Evolutionary conservation across 306 rosid species (phyloP).

Genomic region (Trichosanthes truncata): DNA sequence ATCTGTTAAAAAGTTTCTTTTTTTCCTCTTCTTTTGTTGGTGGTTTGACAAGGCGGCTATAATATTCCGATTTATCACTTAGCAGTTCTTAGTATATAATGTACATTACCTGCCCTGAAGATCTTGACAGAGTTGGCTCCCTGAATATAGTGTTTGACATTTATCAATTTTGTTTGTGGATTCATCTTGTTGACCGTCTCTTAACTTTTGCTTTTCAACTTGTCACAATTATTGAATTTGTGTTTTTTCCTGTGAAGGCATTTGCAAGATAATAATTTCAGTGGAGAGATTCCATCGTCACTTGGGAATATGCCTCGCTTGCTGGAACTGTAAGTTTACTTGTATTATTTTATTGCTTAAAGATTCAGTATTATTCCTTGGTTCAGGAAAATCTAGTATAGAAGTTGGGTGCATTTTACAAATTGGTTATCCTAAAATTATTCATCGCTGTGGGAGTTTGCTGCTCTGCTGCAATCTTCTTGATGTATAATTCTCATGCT

Average conservation of each 20-base stretch:
- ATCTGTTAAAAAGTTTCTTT: background rate
- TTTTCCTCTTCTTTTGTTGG: background rate
- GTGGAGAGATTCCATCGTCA: conserved; percentile 71
- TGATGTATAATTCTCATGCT: background rate
- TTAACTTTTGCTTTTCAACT: background rate
- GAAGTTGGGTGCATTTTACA: background rate
- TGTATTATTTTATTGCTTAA: background rate
- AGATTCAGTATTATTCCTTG: background rate
- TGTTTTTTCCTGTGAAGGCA: conserved; percentile 34
- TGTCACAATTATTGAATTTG: conserved; percentile 7
- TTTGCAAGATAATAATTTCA: conserved; percentile 71
- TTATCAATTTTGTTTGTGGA: background rate
- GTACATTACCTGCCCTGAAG: background rate
- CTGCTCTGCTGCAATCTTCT: background rate
- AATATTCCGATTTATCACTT: background rate
- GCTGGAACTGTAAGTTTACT: conserved; percentile 64
- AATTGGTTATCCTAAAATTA: background rate
- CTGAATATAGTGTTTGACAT: background rate
- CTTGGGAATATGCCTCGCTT: conserved; percentile 50
- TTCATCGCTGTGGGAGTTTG: background rate
- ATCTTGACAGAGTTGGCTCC: background rate
- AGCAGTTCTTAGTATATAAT: background rate
- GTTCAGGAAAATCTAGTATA: background rate
- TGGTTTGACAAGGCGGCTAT: background rate
- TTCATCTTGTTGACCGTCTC: background rate